A percentile compares a stretch with the other conserved stretches of the same genome.
phyloP scores from a whole-genome alignment of 176 grass and related monocot genomes.

The Lolium multiflorum region DNA sequence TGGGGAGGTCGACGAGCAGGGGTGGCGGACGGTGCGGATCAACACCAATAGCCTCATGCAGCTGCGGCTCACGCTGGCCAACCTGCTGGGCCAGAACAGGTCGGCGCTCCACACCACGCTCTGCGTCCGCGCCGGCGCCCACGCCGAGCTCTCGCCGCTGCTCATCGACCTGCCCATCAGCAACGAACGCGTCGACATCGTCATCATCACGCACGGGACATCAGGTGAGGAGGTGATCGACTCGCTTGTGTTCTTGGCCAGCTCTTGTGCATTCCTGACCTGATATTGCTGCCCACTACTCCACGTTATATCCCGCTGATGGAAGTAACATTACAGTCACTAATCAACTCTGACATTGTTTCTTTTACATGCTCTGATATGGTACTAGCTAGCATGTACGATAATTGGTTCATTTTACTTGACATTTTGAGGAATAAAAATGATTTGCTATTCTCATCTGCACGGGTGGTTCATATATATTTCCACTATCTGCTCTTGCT shows the following conservation, averaged over 20 bases:
- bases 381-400: too few species aligned
- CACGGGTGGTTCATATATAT: too few species aligned
- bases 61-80: constrained; percentile 38
- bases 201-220: constrained; percentile 27
- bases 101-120: constrained; percentile 35
- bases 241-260: not conserved
- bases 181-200: constrained; percentile 37
- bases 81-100: constrained; percentile 29
- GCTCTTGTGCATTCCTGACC: too few species aligned
- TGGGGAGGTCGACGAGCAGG: constrained; percentile 27
- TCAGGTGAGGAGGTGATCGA: constrained; percentile 5
- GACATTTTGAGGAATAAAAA: too few species aligned
- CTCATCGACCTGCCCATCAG: constrained; percentile 49
- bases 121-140: constrained; percentile 15
- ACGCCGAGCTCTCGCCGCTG: constrained; percentile 31
- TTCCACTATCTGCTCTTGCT: not conserved
- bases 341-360: too few species aligned
- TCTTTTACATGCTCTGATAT: too few species aligned
- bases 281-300: too few species aligned
- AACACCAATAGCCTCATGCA: constrained; percentile 42
- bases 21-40: constrained; percentile 34
- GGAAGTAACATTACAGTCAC: too few species aligned
- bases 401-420: not conserved
- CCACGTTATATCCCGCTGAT: too few species aligned
- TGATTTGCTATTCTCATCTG: too few species aligned